phyloP scores from a whole-genome alignment of 108 stramenopile species.

The Skeletonema tropicum region DNA sequence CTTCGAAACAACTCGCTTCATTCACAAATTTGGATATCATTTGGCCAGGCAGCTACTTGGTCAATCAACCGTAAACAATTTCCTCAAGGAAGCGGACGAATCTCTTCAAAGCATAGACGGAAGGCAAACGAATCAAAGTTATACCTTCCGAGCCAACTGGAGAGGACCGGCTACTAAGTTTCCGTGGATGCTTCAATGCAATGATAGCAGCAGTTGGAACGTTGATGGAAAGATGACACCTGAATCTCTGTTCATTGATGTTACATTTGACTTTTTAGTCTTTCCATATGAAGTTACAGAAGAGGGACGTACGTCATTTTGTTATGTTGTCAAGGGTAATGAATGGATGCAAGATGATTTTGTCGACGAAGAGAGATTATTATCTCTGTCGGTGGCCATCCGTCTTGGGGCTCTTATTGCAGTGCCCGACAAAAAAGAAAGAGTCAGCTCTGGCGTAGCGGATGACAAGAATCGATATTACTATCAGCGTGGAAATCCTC shows the following conservation, averaged over 20 bases:
- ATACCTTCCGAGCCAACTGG: not conserved
- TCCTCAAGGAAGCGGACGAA: not conserved
- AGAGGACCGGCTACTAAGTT: not conserved
- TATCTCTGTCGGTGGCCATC: not conserved
- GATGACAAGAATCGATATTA: not conserved
- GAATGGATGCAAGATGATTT: not conserved
- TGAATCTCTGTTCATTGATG: not conserved
- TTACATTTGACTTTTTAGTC: constrained; percentile 4
- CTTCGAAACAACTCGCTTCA: not conserved
- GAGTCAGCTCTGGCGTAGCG: not conserved
- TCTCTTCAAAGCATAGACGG: not conserved
- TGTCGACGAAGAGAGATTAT: not conserved
- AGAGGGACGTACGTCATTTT: constrained; percentile 3
- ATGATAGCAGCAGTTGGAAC: not conserved
- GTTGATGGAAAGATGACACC: not conserved
- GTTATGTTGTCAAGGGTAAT: not conserved
- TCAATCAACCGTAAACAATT: not conserved
- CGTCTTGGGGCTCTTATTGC: constrained; percentile 1
- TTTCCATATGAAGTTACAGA: constrained; percentile 1
- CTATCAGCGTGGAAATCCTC: constrained; percentile 2
- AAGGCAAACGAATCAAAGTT: not conserved
- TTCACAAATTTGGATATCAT: not conserved
- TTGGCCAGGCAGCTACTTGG: not conserved
- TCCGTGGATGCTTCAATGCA: not conserved
- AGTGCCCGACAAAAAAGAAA: not conserved